Evolutionary conservation across 345 rosid genomes (phyloP).

Genomic region (Conringia planisiliqua): DNA sequence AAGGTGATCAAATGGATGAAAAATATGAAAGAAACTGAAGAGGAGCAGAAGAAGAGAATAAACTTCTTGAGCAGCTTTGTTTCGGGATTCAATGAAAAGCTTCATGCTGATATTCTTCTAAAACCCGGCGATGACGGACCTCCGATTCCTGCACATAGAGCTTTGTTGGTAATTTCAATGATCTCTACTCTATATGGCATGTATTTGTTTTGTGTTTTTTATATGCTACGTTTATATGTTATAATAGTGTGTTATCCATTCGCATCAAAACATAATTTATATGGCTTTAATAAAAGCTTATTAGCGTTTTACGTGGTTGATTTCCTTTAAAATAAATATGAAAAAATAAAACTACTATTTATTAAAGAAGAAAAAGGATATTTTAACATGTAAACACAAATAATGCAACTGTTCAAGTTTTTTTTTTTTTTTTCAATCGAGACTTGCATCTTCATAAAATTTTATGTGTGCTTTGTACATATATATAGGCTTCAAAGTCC

Average conservation of each 20-base stretch:
- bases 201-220: not conserved
- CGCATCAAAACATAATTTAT: not conserved
- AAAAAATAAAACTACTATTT: not conserved
- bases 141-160: constrained; percentile 61
- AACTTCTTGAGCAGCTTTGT: constrained; percentile 52
- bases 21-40: constrained; percentile 56
- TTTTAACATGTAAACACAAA: not conserved
- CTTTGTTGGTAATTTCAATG: constrained; percentile 46
- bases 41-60: constrained; percentile 58
- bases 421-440: not conserved
- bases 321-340: not conserved
- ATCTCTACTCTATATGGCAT: not conserved
- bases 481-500: constrained; percentile 71
- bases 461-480: not conserved
- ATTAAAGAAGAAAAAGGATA: not conserved
- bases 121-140: constrained; percentile 56
- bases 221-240: not conserved
- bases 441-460: not conserved
- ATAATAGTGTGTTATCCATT: not conserved
- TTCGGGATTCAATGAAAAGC: constrained; percentile 45
- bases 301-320: not conserved
- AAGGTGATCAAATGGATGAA: constrained; percentile 65
- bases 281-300: not conserved
- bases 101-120: constrained; percentile 63
- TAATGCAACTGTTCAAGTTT: not conserved